Percentiles rank a stretch among this genome's conserved stretches.
Conservation (phyloP, 768 basidiomycete genomes). For the Suillus luteus region DNA sequence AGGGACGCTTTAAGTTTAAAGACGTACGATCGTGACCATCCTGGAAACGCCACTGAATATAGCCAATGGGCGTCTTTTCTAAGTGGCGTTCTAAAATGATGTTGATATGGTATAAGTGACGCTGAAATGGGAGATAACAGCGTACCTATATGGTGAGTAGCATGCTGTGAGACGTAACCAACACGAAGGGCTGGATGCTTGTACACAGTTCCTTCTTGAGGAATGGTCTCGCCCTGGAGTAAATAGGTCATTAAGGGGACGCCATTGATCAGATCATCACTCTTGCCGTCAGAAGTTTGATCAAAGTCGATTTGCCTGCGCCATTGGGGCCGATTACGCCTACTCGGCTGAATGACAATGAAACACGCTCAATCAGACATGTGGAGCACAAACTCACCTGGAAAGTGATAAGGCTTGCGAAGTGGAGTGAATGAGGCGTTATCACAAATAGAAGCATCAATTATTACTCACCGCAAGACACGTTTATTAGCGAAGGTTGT, state of each 20-base stretch:
- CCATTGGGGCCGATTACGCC: conserved; percentile 93
- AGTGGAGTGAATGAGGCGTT: not conserved
- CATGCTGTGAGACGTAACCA: conserved; percentile 97
- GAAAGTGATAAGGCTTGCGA: conserved; percentile 73
- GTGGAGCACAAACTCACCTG: conserved; percentile 51
- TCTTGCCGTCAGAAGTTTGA: conserved; percentile 87
- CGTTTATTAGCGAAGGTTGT: conserved; percentile 80
- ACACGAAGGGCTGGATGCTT: conserved; percentile 94
- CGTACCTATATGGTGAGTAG: conserved; percentile 90
- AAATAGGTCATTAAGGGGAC: conserved; percentile 16
- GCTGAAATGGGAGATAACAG: conserved; percentile 23
- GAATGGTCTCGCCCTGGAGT: conserved; percentile 80
- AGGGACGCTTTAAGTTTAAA: conserved; percentile 17
- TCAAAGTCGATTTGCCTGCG: conserved; percentile 93
- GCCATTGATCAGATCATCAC: conserved; percentile 9
- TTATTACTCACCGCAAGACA: conserved; percentile 61
- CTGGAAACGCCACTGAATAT: conserved; percentile 99
- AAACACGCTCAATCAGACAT: conserved; percentile 23
- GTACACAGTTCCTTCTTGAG: conserved; percentile 90
- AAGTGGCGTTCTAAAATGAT: conserved; percentile 73
- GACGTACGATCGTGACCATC: conserved; percentile 92
- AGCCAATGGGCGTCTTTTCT: conserved; percentile 94
- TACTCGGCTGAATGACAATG: conserved; percentile 63
- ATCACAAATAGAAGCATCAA: conserved; percentile 1
- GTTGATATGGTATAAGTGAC: conserved; percentile 21